These are phyloP conservation scores for Barbatosphaeria neglecta DNA, from an alignment of 495 filamentous ascomycete genomes.

Conservation along the genomic window DNA sequence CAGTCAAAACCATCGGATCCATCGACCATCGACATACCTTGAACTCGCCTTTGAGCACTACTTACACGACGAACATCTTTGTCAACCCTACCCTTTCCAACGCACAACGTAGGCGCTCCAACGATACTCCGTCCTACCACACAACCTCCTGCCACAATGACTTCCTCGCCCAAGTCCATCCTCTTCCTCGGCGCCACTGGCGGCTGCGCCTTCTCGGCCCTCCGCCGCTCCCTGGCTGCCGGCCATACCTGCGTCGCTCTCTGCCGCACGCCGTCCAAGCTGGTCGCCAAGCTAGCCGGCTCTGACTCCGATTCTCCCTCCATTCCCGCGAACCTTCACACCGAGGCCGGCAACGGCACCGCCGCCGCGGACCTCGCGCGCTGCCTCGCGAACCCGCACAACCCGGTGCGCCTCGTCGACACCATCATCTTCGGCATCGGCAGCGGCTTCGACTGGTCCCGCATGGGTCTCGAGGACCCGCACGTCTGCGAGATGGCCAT, in stretches of 20 bases:
- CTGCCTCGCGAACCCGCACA: slow-evolving; percentile 15
- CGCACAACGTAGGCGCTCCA: too few species aligned
- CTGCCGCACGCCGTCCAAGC: slow-evolving; percentile 51
- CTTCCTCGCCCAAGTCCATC: slow-evolving; percentile 20
- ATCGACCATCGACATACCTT: too few species aligned
- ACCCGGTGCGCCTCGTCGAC: slow-evolving; percentile 17
- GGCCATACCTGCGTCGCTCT: slow-evolving; percentile 42
- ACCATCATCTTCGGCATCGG: slow-evolving; percentile 39
- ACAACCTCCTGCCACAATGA: neutral
- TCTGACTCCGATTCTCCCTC: neutral
- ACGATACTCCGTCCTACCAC: neutral
- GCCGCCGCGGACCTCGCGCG: slow-evolving; percentile 27
- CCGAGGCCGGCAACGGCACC: slow-evolving; percentile 41
- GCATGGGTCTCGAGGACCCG: slow-evolving; percentile 38
- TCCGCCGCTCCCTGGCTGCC: slow-evolving; percentile 37
- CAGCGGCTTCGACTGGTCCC: slow-evolving; percentile 11
- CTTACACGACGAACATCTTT: neutral
- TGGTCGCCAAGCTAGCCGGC: slow-evolving; percentile 30
- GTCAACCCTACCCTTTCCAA: neutral
- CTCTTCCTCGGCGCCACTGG: slow-evolving; percentile 49
- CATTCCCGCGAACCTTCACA: slow-evolving; percentile 28
- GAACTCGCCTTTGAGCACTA: neutral
- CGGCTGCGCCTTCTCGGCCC: slow-evolving; percentile 32
- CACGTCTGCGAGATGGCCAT: slow-evolving; percentile 45
- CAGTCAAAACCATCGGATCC: neutral